Percentiles rank a stretch among this genome's conserved stretches.
Conservation (phyloP, 2,329 filamentous ascomycete species). For the Talaromyces sp. region DNA sequence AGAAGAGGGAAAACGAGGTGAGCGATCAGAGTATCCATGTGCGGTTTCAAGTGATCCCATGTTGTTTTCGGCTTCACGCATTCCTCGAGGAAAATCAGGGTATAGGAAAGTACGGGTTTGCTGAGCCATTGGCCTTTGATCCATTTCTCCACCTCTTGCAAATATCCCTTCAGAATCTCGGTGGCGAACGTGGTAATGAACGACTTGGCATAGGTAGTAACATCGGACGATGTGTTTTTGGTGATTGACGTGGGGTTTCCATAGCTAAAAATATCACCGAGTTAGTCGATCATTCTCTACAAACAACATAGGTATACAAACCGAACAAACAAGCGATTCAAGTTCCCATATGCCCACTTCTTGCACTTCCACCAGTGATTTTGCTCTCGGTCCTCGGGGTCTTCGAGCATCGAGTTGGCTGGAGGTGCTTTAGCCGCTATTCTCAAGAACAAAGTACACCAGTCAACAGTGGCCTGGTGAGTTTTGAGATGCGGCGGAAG, state of each 20-base stretch:
- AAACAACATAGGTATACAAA: conserved; percentile 40
- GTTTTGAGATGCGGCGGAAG: conserved; percentile 73
- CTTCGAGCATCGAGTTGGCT: conserved; percentile 72
- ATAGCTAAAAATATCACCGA: conserved; percentile 57
- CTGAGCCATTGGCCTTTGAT: conserved; percentile 95
- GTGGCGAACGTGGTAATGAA: conserved; percentile 91
- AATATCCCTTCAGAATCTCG: conserved; percentile 92
- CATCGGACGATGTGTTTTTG: conserved; percentile 70
- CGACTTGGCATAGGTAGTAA: conserved; percentile 77
- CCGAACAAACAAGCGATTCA: conserved; percentile 93
- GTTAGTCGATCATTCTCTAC: neutral
- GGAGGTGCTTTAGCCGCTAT: conserved; percentile 84
- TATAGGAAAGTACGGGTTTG: conserved; percentile 89
- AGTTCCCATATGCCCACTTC: conserved; percentile 98
- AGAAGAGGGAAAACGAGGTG: conserved; percentile 95
- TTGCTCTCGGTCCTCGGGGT: conserved; percentile 78
- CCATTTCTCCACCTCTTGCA: conserved; percentile 95
- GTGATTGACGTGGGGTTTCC: conserved; percentile 77
- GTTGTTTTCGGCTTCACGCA: conserved; percentile 96
- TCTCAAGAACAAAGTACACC: conserved; percentile 92
- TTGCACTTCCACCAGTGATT: conserved; percentile 99
- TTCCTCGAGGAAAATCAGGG: conserved; percentile 91
- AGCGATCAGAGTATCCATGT: conserved; percentile 87
- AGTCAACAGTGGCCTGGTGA: conserved; percentile 81
- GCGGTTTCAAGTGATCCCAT: conserved; percentile 90